Evolutionary conservation across 495 filamentous ascomycete genomes (phyloP).

Genomic region (Talaromyces stipitatus): DNA sequence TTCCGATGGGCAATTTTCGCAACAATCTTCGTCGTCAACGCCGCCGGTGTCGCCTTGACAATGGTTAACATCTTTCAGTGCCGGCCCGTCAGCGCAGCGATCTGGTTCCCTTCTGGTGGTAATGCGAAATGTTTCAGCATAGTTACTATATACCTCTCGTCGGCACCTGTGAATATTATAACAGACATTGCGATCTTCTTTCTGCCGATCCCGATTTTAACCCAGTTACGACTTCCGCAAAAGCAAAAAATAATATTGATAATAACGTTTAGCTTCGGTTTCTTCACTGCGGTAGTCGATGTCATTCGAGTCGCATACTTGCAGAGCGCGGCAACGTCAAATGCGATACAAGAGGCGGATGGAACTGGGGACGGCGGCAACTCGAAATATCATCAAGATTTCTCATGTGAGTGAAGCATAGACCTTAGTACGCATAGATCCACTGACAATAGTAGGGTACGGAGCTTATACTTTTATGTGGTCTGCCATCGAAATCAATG

Average conservation of each 20-base stretch:
- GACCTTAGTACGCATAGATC: not conserved
- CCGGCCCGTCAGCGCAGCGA: conserved; percentile 59
- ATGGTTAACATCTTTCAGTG: conserved; percentile 89
- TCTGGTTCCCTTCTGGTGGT: conserved; percentile 33
- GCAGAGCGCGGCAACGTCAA: conserved; percentile 55
- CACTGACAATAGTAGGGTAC: conserved; percentile 42
- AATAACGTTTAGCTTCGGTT: conserved; percentile 72
- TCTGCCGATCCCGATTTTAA: conserved; percentile 82
- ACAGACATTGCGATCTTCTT: conserved; percentile 79
- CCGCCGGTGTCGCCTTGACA: conserved; percentile 69
- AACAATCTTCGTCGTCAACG: conserved; percentile 66
- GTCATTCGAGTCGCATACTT: conserved; percentile 86
- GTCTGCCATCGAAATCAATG: conserved; percentile 85
- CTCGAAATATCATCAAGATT: conserved; percentile 29
- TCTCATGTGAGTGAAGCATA: conserved; percentile 39
- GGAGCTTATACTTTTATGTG: conserved; percentile 84
- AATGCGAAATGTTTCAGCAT: conserved; percentile 59
- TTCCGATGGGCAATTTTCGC: conserved; percentile 63
- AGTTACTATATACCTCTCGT: conserved; percentile 74
- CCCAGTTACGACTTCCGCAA: conserved; percentile 70
- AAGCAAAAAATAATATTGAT: conserved; percentile 81
- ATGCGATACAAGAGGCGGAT: conserved; percentile 17
- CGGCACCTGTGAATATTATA: conserved; percentile 74
- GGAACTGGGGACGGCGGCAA: not conserved
- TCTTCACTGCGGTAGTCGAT: conserved; percentile 82